These are phyloP conservation scores for Tillandsia leiboldiana DNA, from an alignment of 176 grass and related monocot species.

Conservation along the genomic window DNA sequence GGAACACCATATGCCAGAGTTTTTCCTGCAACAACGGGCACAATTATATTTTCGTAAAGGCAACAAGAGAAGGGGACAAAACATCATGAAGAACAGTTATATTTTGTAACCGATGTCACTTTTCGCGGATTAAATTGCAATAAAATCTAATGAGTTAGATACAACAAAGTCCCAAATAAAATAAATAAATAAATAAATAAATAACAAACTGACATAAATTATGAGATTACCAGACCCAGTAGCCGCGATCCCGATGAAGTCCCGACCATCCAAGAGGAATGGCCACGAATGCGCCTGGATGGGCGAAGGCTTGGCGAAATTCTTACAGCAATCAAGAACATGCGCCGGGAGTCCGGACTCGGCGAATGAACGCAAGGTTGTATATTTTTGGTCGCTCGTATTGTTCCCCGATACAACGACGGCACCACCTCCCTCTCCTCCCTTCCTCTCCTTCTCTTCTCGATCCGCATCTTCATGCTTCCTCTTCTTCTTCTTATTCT, in stretches of 20 bases:
- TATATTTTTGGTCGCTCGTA: slow-evolving; percentile 46
- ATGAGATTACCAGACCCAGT: slow-evolving; percentile 72
- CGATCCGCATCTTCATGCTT: background rate
- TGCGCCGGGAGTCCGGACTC: slow-evolving; percentile 49
- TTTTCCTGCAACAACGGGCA: slow-evolving; percentile 41
- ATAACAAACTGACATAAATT: background rate
- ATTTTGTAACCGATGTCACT: no score
- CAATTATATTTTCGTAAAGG: background rate
- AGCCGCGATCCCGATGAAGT: slow-evolving; percentile 89
- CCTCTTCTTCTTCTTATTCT: slow-evolving; percentile 16
- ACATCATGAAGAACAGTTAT: no score
- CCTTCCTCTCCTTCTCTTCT: background rate
- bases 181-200: background rate
- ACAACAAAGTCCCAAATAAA: background rate
- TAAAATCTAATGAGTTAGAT: no score
- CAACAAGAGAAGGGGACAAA: no score
- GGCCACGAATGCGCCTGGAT: slow-evolving; percentile 91
- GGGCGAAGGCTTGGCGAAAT: slow-evolving; percentile 58
- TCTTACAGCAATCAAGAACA: slow-evolving; percentile 80
- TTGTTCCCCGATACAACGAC: slow-evolving; percentile 61
- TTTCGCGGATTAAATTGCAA: no score
- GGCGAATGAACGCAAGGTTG: slow-evolving; percentile 51
- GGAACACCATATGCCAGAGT: slow-evolving; percentile 94
- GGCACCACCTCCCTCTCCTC: slow-evolving; percentile 7
- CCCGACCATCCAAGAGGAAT: slow-evolving; percentile 67